Base-by-base conservation (phyloP, 2,329 filamentous ascomycete genomes). In the Alternaria brassicicola region DNA sequence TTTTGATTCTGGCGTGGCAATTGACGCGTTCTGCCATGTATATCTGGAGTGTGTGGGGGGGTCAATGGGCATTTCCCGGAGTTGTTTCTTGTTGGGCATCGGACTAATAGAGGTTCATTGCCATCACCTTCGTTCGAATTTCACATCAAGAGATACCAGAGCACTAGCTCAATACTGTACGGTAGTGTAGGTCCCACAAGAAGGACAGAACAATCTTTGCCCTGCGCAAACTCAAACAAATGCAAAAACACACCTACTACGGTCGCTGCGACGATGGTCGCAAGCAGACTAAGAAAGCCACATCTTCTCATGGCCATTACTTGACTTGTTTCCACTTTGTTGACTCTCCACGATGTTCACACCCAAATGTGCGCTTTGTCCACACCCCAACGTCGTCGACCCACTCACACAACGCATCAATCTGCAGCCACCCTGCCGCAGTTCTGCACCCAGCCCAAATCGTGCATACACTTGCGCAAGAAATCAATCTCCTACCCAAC, bases 71-170 rank as follows among this genome's bases (percentile, higher is more conserved):
- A 64, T 69, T 69, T 62, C 61, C 66, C 19, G 65, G 62, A 65
- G 64, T 66, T 62, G 56, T 55, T 55, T 51, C 35, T 42, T 55
- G 41, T 64, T 48, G 55, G 58, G 62, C 56, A 26, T 49, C 48
- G 56, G 58, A 57, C 51, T 39, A 30, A 43, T 57, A 55, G 53
- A 58, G 30, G 55, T 59, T 54, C 53, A 56, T 55, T 47, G 65
- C 68, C 65, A 59, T 65, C 65, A 68, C 69, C 46, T 61, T 72
- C 65, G 63, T 71, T 70, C 62, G 43, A 52, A 56, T 65, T 67
- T 72, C 50, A 55, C 62, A 64, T 59, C 57, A 59, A 65, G 69
- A 73, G 74, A 77, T 77, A 77, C 74, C 74, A 76, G 74, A 75
- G 73, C 72, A 54, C 61, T 66, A 57, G 67, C 71, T 72, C 69